phyloP scores from a whole-genome alignment of 495 filamentous ascomycete species.

The Parathielavia hyrcaniae region DNA sequence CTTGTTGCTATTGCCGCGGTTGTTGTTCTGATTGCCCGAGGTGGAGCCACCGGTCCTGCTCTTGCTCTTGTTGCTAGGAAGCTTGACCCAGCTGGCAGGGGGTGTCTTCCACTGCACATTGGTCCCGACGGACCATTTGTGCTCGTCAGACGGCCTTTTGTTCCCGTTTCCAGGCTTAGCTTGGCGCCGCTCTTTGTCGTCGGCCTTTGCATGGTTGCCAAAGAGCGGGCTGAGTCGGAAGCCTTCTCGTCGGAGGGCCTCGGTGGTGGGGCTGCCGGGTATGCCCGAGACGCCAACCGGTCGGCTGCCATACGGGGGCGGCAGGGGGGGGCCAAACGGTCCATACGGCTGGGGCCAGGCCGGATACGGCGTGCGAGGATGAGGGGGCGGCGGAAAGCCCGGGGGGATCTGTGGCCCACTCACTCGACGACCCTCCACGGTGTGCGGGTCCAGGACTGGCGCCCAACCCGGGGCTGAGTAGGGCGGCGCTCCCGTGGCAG shows the following conservation, averaged over 20 bases:
- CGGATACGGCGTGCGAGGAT: slow-evolving; percentile 1
- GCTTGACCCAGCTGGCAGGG: not conserved
- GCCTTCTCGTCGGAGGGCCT: slow-evolving; percentile 1
- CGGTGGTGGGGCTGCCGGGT: not conserved
- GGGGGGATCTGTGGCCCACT: not conserved
- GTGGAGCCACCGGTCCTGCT: not conserved
- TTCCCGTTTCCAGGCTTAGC: not conserved
- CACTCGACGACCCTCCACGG: not conserved
- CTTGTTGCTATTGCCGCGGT: not conserved
- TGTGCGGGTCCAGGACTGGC: not conserved
- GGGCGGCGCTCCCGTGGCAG: not conserved
- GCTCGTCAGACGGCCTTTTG: not conserved
- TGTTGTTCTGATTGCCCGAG: not conserved
- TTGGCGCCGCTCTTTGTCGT: not conserved
- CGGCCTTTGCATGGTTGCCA: not conserved
- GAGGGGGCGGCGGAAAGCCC: not conserved
- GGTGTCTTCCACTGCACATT: not conserved
- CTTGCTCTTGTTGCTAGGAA: slow-evolving; percentile 4
- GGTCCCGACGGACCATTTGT: slow-evolving; percentile 2
- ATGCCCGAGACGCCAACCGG: slow-evolving; percentile 7
- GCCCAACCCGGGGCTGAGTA: not conserved
- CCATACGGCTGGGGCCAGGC: not conserved
- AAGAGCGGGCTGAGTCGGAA: slow-evolving; percentile 7
- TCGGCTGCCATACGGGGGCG: slow-evolving; percentile 3
- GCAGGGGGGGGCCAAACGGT: not conserved